phyloP scores from a whole-genome alignment of 2,329 filamentous ascomycete genomes.

The Penicillium rolfsii region DNA sequence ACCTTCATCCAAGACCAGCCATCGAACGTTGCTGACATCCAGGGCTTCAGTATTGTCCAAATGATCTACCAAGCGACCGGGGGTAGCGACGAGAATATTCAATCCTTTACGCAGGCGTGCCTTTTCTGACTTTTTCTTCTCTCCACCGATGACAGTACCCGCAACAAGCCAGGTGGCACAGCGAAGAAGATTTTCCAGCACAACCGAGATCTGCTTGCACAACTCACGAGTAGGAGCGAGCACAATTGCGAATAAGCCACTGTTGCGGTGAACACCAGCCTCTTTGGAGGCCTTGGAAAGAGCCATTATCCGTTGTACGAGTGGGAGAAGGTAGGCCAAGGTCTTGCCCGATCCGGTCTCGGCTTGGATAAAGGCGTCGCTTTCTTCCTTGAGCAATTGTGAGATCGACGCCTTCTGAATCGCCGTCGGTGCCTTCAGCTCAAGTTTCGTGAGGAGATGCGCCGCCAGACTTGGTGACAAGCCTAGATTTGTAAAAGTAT shows the following conservation, averaged over 20 bases:
- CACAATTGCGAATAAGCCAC: constrained; percentile 91
- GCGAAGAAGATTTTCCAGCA: constrained; percentile 82
- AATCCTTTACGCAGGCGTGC: constrained; percentile 90
- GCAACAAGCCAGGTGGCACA: constrained; percentile 93
- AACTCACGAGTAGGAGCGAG: constrained; percentile 91
- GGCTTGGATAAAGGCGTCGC: constrained; percentile 93
- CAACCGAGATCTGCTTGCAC: constrained; percentile 88
- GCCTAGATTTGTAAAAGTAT: constrained; percentile 84
- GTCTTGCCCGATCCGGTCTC: constrained; percentile 98
- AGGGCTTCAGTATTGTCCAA: constrained; percentile 88
- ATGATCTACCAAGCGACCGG: constrained; percentile 88
- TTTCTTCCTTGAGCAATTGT: constrained; percentile 76
- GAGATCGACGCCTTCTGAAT: constrained; percentile 91
- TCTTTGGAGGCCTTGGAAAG: constrained; percentile 60
- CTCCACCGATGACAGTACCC: constrained; percentile 76
- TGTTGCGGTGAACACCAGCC: constrained; percentile 70
- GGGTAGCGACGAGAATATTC: constrained; percentile 94
- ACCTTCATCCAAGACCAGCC: constrained; percentile 93
- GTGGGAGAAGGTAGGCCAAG: constrained; percentile 88
- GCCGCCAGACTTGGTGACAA: constrained; percentile 78
- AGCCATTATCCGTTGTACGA: constrained; percentile 83
- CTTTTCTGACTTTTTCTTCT: constrained; percentile 82
- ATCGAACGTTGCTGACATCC: constrained; percentile 84
- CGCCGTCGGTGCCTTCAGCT: constrained; percentile 86
- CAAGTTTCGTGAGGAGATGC: constrained; percentile 82